Evolutionary conservation across 805 yeast genomes (phyloP), one percentile per base, ranked within the genome.

Genomic region (Komagataella phaffii): DNA sequence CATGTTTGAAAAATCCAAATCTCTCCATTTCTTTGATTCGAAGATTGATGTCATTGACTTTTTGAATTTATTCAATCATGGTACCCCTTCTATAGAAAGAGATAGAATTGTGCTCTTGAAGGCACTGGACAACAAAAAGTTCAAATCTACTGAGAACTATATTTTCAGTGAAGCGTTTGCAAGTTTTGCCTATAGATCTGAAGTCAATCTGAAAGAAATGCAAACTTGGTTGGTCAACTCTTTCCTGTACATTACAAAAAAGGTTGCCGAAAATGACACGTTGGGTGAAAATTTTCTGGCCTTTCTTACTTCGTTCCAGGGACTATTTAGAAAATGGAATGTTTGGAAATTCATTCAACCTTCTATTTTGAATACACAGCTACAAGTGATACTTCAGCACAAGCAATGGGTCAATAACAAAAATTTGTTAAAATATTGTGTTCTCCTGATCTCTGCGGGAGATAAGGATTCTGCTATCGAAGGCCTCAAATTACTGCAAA

Each of bases 171-270:
- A 67, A 5, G 59, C 56, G 17, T 61, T 61, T 18, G 60, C 66
- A 6, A 54, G 55, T 17, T 57, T 68, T 23, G 57, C 69, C 7
- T 46, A 48, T 2, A n/a, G 30, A 3, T 46, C 49, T 14, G 52
- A 50, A n/a, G 19, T 51, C 50, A 23, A 45, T 7, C n/a, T 21
- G 7, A 45, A 45, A 18, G 30, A 45, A n/a, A 6, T 24, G 14
- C 47, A 61, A 17, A 57, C 63, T 1, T 85, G 91, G 91, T 55
- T 79, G 45, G 73, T 77, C 54, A 78, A 81, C 55, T 70, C 81
- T 6, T 67, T 76, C 54, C 61, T 86, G 5, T 82, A 76, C 58
- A 70, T 83, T 50, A 85, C 90, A 7, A 83, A 79, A 56, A 70
- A 74, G 53, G 71, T 83, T 54, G 81, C 90, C 1, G 86, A 83